phyloP scores from a whole-genome alignment of 352 stramenopile genomes.

The Peronospora farinosa region DNA sequence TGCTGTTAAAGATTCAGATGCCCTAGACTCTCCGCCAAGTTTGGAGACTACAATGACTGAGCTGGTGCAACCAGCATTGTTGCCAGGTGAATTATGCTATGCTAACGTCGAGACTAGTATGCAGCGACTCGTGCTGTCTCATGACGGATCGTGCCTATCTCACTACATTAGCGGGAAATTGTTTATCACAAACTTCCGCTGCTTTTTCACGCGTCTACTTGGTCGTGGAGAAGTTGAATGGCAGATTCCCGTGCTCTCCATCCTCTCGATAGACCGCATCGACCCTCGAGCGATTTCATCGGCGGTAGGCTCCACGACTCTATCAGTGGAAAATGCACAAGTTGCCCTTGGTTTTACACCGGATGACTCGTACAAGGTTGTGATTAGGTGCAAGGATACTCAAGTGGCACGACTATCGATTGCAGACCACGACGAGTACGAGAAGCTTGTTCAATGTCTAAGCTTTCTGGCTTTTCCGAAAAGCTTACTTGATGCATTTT shows the following conservation, averaged over 20 bases:
- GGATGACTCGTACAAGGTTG: slow-evolving; percentile 53
- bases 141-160: slow-evolving; percentile 58
- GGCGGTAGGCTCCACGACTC: slow-evolving; percentile 11
- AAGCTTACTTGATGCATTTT: slow-evolving; percentile 74
- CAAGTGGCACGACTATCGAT: slow-evolving; percentile 66
- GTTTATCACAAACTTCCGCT: slow-evolving; percentile 82
- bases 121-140: slow-evolving; percentile 47
- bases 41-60: slow-evolving; percentile 15
- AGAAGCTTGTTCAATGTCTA: slow-evolving; percentile 71
- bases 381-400: slow-evolving; percentile 76
- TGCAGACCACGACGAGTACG: slow-evolving; percentile 65
- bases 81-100: slow-evolving; percentile 74
- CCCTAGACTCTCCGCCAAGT: neutral
- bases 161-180: slow-evolving; percentile 73
- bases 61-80: slow-evolving; percentile 30
- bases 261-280: slow-evolving; percentile 57
- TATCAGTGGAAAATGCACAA: slow-evolving; percentile 53
- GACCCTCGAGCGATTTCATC: slow-evolving; percentile 29
- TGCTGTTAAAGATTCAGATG: slow-evolving; percentile 3
- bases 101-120: slow-evolving; percentile 71
- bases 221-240: slow-evolving; percentile 51
- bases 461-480: slow-evolving; percentile 65
- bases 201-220: slow-evolving; percentile 59
- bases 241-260: slow-evolving; percentile 75
- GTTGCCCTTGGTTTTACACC: slow-evolving; percentile 49